Percentiles rank a stretch among this genome's conserved stretches.
Conservation (phyloP, 768 basidiomycete genomes). For the Auriculariales sp. region DNA sequence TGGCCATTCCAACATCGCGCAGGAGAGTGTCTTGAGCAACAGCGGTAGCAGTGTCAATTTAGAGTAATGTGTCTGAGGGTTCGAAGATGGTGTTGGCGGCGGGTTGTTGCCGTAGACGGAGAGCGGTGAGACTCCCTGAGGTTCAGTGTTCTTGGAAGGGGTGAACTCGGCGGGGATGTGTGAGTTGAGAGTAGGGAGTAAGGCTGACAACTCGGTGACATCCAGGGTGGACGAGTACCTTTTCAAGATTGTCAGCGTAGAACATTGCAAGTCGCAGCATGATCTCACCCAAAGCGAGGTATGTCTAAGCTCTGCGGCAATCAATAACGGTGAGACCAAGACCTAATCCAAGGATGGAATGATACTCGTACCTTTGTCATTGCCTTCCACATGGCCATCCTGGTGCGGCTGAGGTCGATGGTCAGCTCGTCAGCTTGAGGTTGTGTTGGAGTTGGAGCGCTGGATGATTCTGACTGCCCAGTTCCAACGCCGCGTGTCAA, state of each 20-base stretch:
- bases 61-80: constrained; percentile 37
- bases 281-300: constrained; percentile 62
- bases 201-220: constrained; percentile 47
- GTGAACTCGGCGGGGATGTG: constrained; percentile 50
- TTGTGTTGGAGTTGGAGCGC: neutral
- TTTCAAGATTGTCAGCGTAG: neutral
- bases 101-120: constrained; percentile 6
- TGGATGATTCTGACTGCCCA: constrained; percentile 8
- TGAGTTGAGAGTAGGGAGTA: constrained; percentile 49
- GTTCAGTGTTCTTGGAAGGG: constrained; percentile 23
- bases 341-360: neutral
- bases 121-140: constrained; percentile 25
- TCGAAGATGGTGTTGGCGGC: constrained; percentile 1
- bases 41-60: constrained; percentile 72
- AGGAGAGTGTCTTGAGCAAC: constrained; percentile 68
- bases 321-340: neutral
- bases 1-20: constrained; percentile 74
- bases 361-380: constrained; percentile 54
- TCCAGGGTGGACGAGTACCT: constrained; percentile 68
- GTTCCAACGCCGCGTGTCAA: constrained; percentile 19
- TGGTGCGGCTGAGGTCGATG: constrained; percentile 60
- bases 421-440: constrained; percentile 11
- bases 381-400: constrained; percentile 80
- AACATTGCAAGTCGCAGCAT: neutral
- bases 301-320: constrained; percentile 78